Base-by-base conservation (phyloP, 2,329 filamentous ascomycete genomes). In the Fusarium equiseti region DNA sequence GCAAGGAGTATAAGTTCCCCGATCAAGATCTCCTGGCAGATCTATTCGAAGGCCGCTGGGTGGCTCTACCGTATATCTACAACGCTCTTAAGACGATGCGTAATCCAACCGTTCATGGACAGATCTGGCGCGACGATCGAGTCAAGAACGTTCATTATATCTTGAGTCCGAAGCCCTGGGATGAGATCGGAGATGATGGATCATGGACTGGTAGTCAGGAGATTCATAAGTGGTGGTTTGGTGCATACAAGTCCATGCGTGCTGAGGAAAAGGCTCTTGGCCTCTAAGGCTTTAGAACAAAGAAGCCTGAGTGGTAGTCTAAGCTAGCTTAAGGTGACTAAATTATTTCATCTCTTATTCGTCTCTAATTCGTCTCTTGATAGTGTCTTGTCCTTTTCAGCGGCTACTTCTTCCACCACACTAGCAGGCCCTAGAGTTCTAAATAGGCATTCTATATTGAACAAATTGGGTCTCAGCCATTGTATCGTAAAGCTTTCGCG, bases 81-180 rank as follows among this genome's bases (percentile, higher is more conserved):
- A 70, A 70, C 8, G 66, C 66, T 0, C 13, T 70, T 0, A 70
- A 70, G 31, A 70, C 66, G 0, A 56, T 70, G 66, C 61, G 66
- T 0, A 20, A 45, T 0, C 48, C 38, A 3, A 22, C 5, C 6
- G 61, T 70, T 0, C 66, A 70, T 10, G 66, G 38, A 0, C 11
- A 13, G 0, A 58, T 70, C 1, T 70, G 66, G 66, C 18, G 62
- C 1, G 66, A 70, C 7, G 56, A 54, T 3, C 20, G 26, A 4
- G 66, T 70, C 1, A 70, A 70, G 27, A 70, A 70, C 3, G 44
- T 70, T 0, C 66, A 70, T 16, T 70, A 67, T 4, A 70, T 70
- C 10, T 6, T 69, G 2, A 61, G 66, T 2, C 65, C 66, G 0
- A 69, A 69, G 13, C 66, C 66, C 0, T 69, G 66, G 66, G 31